phyloP scores from a whole-genome alignment of 768 basidiomycete species.

The Pleurotus ostreatus region DNA sequence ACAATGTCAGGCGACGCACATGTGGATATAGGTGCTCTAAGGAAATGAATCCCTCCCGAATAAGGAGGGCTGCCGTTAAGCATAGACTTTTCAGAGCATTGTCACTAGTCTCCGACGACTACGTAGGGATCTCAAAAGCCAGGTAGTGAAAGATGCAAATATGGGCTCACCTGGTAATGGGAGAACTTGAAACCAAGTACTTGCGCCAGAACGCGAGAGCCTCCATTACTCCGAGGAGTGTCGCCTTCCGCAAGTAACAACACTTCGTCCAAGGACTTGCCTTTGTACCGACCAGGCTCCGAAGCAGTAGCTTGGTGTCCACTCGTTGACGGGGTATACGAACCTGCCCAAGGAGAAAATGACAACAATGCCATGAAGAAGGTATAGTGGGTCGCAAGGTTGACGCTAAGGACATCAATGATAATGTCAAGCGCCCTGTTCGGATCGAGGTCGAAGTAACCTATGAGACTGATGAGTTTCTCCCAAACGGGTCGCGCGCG shows the following conservation, averaged over 20 bases:
- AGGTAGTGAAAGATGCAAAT: constrained; percentile 16
- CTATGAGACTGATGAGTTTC: constrained; percentile 82
- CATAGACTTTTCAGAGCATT: constrained; percentile 68
- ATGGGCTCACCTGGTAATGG: constrained; percentile 55
- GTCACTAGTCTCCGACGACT: constrained; percentile 61
- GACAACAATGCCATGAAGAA: constrained; percentile 88
- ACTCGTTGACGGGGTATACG: constrained; percentile 27
- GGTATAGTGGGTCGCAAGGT: constrained; percentile 76
- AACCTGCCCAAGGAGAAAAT: constrained; percentile 82
- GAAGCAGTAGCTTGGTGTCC: constrained; percentile 29
- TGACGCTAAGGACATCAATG: constrained; percentile 83
- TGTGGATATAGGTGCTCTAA: constrained; percentile 92
- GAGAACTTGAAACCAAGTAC: constrained; percentile 97
- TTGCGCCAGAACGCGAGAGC: constrained; percentile 74
- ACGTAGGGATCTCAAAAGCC: constrained; percentile 10
- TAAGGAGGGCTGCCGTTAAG: constrained; percentile 79
- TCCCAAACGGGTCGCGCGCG: constrained; percentile 75
- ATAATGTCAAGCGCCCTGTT: constrained; percentile 92
- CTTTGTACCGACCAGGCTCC: constrained; percentile 39
- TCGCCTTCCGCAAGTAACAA: constrained; percentile 48
- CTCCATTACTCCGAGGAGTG: constrained; percentile 20
- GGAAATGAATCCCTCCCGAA: constrained; percentile 85
- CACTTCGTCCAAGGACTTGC: constrained; percentile 66
- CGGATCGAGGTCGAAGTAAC: constrained; percentile 96
- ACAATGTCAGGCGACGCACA: constrained; percentile 43